Evolutionary conservation across 2,329 filamentous ascomycete species (phyloP), one percentile per base, ranked within the genome.

Genomic region (Aspergillus hiratsukae): DNA sequence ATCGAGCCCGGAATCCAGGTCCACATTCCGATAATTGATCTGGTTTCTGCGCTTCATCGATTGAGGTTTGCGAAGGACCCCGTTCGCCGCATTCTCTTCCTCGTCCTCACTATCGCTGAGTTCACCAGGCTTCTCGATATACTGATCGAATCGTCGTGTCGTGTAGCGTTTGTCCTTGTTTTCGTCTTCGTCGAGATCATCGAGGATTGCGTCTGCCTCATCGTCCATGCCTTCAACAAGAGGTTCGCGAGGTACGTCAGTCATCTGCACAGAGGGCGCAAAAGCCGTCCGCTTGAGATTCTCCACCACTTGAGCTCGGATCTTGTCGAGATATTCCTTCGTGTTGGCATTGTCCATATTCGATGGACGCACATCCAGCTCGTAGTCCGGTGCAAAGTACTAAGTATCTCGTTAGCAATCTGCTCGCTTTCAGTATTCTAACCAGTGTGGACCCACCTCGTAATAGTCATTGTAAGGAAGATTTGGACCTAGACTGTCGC

Each of bases 391-490:
- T 5, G 82, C 84, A 67, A 87, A 88, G 68, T 88, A 88, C 79
- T 84, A 27, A 41, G 23, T 6, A 43, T 40, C 10, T 25, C 2
- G 51, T 56, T 27, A 62, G 62, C 23, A 45, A n/a, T 11, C 19
- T 23, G 19, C 21, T 2, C 10, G 21, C 43, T 14, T 23, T 25
- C 21, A 14, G 10, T 4, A 19, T 25, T 46, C 3, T 1, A 14
- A 11, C 14, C 3, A 25, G 11, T 23, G 35, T 11, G 4, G 31
- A 46, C 74, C 66, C 69, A 82, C 81, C 71, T 88, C 86, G 69
- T 97, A 97, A 74, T 97, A 97, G 78, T 97, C 93, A 61, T 96
- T 97, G 74, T 91, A 97, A 0, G 93, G 93, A 43, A 97, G 81
- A n/a, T 89, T 87, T 4, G 88, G 82, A 10, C 85, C 82, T 82